Conservation (phyloP, 2,329 filamentous ascomycete species). For the Apiospora sp. region DNA sequence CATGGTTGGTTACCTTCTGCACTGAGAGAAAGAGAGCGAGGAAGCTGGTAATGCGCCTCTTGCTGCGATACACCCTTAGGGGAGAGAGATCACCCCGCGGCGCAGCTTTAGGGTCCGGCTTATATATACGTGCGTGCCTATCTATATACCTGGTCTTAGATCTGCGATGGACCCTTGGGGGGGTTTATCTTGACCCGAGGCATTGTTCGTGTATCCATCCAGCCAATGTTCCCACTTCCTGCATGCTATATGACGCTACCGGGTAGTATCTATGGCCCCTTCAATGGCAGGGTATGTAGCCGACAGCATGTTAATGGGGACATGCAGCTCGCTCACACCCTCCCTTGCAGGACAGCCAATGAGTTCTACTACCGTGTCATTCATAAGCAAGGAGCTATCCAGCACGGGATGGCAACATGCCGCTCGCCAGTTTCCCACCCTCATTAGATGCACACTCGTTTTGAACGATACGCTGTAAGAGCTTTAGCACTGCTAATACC, state of each 20-base stretch:
- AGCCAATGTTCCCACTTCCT: not conserved
- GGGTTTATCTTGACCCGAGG: constrained; percentile 6
- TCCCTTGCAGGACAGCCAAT: not conserved
- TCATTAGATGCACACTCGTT: not conserved
- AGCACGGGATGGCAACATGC: not conserved
- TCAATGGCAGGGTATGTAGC: not conserved
- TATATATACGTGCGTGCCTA: not conserved
- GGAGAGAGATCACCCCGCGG: not conserved
- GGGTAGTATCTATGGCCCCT: not conserved
- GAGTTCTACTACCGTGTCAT: not conserved
- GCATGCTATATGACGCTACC: not conserved
- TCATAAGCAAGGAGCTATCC: not conserved
- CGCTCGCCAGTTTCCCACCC: not conserved
- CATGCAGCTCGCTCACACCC: not conserved
- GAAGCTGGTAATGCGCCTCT: not conserved
- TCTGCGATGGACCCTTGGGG: not conserved
- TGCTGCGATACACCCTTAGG: not conserved
- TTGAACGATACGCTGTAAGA: not conserved
- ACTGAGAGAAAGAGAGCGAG: too few relatives aligned
- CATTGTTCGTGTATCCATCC: not conserved
- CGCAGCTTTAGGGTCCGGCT: not conserved
- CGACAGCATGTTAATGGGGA: not conserved
- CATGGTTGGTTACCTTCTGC: not conserved
- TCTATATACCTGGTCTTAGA: not conserved
- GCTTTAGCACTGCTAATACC: not conserved